Base-by-base conservation (phyloP, 2,329 filamentous ascomycete genomes). In the Fusarium sp. region DNA sequence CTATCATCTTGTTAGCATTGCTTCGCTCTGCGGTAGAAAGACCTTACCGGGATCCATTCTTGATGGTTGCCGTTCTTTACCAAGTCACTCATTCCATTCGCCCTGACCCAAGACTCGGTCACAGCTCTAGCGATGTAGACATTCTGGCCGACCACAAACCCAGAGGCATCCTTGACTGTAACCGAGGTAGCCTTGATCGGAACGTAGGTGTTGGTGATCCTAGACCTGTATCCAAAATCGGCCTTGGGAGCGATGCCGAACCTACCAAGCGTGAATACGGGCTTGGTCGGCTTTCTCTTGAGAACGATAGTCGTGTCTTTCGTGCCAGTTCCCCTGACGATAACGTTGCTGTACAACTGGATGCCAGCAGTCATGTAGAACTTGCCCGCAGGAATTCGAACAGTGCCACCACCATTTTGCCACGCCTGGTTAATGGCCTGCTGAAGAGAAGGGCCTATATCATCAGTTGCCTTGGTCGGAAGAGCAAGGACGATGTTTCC, bases 41-140 rank as follows among this genome's bases (percentile, higher is more conserved):
- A 29, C 11, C 70, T 24, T 17, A 72, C 70, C 33, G 22, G 2
- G 14, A 72, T 46, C 67, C 70, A 72, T 6, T 64, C 64, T 53
- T 65, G 62, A 11, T 40, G 31, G 3, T 35, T 27, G 0, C 67
- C 64, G 24, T 65, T 46, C 9, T 62, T 60, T 9, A 59, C 29
- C 38, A 72, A 53, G 49, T 65, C 31, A 11, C 49, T 38, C 70
- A 72, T 72, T 10, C 67, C 70, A 36, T 68, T 72, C 6, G 40
- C 12, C 14, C 58, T 44, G 16, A 70, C 61, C 70, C 70, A 72
- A 9, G 31, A 33, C 0, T 55, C 61, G 1, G 64, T 70, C 16
- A 55, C 67, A 5, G 57, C 40, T 16, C 70, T 46, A 11, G 55
- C 33, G 20, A 68, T 33, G 40, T 53, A 72, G 1, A 72, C 60